Conservation (phyloP, 202 grass and related monocot species). For the Eragrostis tef region DNA sequence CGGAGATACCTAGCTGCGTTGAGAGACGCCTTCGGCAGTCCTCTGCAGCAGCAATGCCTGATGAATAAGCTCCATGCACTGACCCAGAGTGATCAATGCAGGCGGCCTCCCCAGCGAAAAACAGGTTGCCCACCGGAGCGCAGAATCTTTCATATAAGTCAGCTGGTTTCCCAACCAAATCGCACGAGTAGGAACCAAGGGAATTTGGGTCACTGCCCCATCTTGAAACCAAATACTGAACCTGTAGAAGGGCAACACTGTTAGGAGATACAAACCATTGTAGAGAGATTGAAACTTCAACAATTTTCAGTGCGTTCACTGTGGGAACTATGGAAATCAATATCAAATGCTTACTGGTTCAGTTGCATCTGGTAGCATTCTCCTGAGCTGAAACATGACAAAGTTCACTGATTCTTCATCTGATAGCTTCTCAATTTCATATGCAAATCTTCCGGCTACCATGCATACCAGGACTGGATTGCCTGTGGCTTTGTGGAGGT, state of each 20-base stretch:
- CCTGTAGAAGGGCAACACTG: constrained; percentile 48
- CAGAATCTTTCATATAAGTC: constrained; percentile 93
- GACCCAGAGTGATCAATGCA: constrained; percentile 90
- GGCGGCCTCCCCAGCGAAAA: constrained; percentile 93
- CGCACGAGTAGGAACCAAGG: constrained; percentile 86
- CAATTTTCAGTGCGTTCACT: not conserved
- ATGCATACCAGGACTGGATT: constrained; percentile 93
- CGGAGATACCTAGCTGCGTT: constrained; percentile 62
- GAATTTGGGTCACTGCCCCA: constrained; percentile 92
- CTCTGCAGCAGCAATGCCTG: constrained; percentile 70
- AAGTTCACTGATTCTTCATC: constrained; percentile 76
- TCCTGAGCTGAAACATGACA: constrained; percentile 84
- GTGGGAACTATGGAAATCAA: not conserved
- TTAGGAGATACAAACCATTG: not conserved
- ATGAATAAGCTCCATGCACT: constrained; percentile 89
- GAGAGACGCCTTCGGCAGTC: constrained; percentile 78
- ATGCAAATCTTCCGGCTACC: constrained; percentile 84
- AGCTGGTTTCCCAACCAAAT: constrained; percentile 87
- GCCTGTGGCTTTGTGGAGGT: constrained; percentile 93
- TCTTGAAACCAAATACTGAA: constrained; percentile 83
- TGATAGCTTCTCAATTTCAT: constrained; percentile 86
- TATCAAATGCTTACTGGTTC: constrained; percentile 60
- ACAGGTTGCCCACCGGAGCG: constrained; percentile 86
- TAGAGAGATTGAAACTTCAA: not conserved
- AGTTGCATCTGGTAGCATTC: constrained; percentile 76